A percentile compares a stretch with the other conserved stretches of the same genome.
phyloP scores from a whole-genome alignment of 345 rosid genomes.

The Combretum micranthum region DNA sequence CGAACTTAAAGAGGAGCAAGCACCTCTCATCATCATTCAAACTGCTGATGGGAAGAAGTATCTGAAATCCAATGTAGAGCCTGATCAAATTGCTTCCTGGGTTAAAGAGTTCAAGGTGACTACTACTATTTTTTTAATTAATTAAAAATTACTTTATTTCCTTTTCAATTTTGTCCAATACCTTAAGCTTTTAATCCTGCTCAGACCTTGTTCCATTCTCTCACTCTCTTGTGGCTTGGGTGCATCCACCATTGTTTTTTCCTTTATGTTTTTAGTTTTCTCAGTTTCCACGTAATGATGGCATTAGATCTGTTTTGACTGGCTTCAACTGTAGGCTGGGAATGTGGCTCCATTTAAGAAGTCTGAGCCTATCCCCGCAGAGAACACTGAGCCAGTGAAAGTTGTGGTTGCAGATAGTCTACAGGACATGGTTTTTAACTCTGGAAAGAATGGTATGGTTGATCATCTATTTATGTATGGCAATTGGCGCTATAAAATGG shows the following conservation, averaged over 20 bases:
- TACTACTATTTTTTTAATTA: too few relatives aligned
- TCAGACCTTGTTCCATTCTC: too few relatives aligned
- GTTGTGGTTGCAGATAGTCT: slow-evolving; percentile 88
- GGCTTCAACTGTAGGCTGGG: slow-evolving; percentile 57
- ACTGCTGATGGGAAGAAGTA: slow-evolving; percentile 65
- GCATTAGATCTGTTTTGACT: not conserved
- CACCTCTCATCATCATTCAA: slow-evolving; percentile 70
- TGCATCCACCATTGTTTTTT: too few relatives aligned
- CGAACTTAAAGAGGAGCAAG: slow-evolving; percentile 79
- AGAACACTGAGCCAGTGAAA: slow-evolving; percentile 81
- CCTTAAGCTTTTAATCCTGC: too few relatives aligned
- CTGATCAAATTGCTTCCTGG: slow-evolving; percentile 74
- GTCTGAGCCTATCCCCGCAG: slow-evolving; percentile 89
- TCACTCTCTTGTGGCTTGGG: too few relatives aligned
- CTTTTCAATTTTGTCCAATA: too few relatives aligned
- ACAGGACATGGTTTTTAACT: slow-evolving; percentile 60
- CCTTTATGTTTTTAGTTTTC: not conserved
- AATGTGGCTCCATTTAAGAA: slow-evolving; percentile 52
- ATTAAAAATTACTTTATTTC: too few relatives aligned
- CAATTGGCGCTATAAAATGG: not conserved
- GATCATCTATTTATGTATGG: not conserved
- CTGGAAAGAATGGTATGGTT: slow-evolving; percentile 76
- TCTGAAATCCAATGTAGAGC: slow-evolving; percentile 59
- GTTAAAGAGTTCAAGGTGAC: slow-evolving; percentile 77
- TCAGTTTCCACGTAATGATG: not conserved